These are phyloP conservation scores for Ananas comosus DNA, from an alignment of 176 grass and related monocot species.

Conservation along the genomic window DNA sequence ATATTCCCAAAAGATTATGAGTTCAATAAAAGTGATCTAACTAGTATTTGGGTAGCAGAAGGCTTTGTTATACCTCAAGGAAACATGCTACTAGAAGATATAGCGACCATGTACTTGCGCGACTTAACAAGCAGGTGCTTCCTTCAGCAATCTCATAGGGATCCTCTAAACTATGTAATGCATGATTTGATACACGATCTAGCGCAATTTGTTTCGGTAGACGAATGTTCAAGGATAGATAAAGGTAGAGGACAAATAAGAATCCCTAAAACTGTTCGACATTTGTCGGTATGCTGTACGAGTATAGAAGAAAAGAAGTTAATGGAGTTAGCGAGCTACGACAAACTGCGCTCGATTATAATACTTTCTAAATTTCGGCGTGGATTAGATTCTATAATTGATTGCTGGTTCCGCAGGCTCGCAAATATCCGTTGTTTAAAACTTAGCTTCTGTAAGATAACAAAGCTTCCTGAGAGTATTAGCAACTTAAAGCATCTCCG, in stretches of 20 bases:
- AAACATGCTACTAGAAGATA: background rate
- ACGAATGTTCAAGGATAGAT: constrained; percentile 1
- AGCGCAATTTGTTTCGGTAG: constrained; percentile 27
- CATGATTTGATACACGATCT: constrained; percentile 53
- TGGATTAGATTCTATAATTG: no score
- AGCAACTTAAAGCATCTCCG: no score
- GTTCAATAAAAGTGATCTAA: constrained; percentile 20
- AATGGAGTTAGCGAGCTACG: background rate
- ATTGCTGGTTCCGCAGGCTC: no score
- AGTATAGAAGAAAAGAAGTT: background rate
- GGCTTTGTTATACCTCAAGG: constrained; percentile 19
- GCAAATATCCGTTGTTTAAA: no score
- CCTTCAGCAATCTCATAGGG: constrained; percentile 17
- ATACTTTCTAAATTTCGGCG: background rate
- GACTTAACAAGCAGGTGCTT: constrained; percentile 44
- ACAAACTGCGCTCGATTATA: background rate
- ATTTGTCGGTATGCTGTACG: background rate
- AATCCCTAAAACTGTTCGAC: background rate
- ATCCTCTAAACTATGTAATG: constrained; percentile 22
- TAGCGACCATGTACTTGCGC: constrained; percentile 17
- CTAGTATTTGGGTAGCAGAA: constrained; percentile 38
- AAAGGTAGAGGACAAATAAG: background rate
- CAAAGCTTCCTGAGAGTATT: no score
- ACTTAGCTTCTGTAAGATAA: no score
- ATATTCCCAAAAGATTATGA: constrained; percentile 20